A percentile compares a stretch with the other conserved stretches of the same genome.
These are phyloP conservation scores for Fusarium proliferatum DNA, from an alignment of 2,329 filamentous ascomycete species.

Conservation along the genomic window DNA sequence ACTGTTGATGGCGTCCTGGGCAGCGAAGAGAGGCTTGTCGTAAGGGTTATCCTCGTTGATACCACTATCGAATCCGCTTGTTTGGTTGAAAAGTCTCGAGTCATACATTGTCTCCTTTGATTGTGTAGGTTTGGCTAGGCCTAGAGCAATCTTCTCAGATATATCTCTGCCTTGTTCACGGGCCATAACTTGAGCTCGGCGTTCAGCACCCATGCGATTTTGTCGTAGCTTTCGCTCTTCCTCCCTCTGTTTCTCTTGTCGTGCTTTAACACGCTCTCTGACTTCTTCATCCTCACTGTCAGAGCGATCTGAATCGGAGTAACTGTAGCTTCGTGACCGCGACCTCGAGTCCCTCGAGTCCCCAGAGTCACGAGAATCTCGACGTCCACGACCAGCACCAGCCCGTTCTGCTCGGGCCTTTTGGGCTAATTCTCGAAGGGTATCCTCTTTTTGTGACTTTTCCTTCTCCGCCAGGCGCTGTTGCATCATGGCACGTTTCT, in stretches of 20 bases:
- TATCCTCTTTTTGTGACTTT: constrained; percentile 92
- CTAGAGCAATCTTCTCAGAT: constrained; percentile 94
- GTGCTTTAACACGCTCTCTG: constrained; percentile 79
- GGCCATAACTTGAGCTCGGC: constrained; percentile 90
- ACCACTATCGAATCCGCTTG: constrained; percentile 87
- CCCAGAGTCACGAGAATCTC: constrained; percentile 51
- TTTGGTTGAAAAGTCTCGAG: constrained; percentile 93
- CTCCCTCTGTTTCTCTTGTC: constrained; percentile 82
- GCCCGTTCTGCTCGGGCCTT: constrained; percentile 88
- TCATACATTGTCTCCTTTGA: constrained; percentile 97
- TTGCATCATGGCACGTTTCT: constrained; percentile 93
- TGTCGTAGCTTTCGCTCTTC: constrained; percentile 91
- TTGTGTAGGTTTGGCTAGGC: constrained; percentile 93
- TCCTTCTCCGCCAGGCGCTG: constrained; percentile 97
- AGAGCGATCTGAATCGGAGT: constrained; percentile 60
- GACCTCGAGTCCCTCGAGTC: constrained; percentile 56
- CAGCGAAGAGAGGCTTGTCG: constrained; percentile 96
- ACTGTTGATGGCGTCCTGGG: constrained; percentile 92
- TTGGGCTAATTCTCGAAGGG: constrained; percentile 86
- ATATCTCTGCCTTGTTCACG: constrained; percentile 97
- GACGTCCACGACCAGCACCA: constrained; percentile 59
- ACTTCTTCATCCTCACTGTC: constrained; percentile 75
- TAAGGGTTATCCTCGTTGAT: constrained; percentile 99
- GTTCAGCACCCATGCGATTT: constrained; percentile 94
- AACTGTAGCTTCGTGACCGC: constrained; percentile 62